A percentile compares a stretch with the other conserved stretches of the same genome.
Evolutionary conservation across 2,329 filamentous ascomycete species (phyloP).

Genomic region (Simplicillium sp.): DNA sequence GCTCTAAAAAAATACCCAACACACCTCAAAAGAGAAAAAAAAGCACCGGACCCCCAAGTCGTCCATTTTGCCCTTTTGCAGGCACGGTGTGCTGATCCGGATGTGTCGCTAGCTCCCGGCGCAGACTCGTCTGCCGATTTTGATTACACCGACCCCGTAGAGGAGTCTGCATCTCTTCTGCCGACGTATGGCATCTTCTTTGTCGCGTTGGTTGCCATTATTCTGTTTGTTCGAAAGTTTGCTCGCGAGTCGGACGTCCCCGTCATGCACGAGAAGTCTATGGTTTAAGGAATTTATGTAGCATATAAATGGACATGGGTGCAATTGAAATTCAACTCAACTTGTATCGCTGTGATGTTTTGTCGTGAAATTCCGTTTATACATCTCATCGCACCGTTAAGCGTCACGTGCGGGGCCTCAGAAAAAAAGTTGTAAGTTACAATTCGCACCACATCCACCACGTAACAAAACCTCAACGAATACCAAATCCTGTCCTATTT

Average conservation of each 20-base stretch:
- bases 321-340: no score
- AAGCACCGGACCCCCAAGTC: slow-evolving; percentile 7
- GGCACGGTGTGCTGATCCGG: slow-evolving; percentile 14
- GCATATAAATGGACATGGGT: neutral
- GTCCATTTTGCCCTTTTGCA: slow-evolving; percentile 15
- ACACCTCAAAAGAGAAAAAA: slow-evolving; percentile 10
- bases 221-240: slow-evolving; percentile 11
- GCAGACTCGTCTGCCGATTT: slow-evolving; percentile 21
- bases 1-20: slow-evolving; percentile 54
- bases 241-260: slow-evolving; percentile 1
- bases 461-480: no score
- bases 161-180: slow-evolving; percentile 5
- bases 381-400: neutral
- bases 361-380: neutral
- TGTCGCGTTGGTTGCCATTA: slow-evolving; percentile 32
- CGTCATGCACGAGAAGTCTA: slow-evolving; percentile 6
- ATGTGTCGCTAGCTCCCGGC: slow-evolving; percentile 21
- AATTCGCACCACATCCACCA: neutral
- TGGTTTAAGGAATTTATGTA: slow-evolving; percentile 2
- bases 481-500: no score
- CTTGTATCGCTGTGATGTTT: slow-evolving; percentile 1
- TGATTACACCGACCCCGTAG: slow-evolving; percentile 8
- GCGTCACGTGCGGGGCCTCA: slow-evolving; percentile 19
- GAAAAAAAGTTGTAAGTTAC: slow-evolving; percentile 22
- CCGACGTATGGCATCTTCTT: slow-evolving; percentile 20